Conservation (phyloP, 2,329 filamentous ascomycete genomes). For the Alternaria triticimaculans region DNA sequence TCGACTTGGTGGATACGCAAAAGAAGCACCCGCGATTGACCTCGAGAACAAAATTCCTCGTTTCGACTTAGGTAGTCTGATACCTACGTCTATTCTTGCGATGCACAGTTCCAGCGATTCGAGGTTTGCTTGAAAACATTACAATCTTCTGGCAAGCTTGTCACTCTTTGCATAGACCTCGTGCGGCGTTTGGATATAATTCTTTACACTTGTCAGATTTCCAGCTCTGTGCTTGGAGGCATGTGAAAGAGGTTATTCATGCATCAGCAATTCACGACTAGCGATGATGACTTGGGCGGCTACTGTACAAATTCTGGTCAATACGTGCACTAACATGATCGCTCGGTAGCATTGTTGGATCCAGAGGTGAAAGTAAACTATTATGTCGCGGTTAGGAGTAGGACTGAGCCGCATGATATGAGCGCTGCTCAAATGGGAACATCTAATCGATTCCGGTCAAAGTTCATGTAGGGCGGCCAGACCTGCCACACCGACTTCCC, state of each 20-base stretch:
- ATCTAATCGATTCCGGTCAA: neutral
- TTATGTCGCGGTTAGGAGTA: neutral
- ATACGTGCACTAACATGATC: neutral
- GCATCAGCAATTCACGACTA: neutral
- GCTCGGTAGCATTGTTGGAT: neutral
- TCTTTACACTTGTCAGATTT: neutral
- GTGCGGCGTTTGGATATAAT: neutral
- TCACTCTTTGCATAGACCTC: neutral
- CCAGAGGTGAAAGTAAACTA: neutral
- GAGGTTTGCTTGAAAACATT: neutral
- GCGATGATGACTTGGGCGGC: neutral
- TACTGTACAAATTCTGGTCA: neutral
- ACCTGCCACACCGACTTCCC: neutral
- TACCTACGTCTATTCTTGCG: neutral
- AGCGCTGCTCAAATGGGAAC: neutral
- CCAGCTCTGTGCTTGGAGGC: neutral
- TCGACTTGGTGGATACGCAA: neutral
- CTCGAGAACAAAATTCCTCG: neutral
- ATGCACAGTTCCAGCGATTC: neutral
- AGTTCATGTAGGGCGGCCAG: neutral
- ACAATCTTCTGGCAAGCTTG: neutral
- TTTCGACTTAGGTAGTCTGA: neutral
- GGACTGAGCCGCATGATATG: neutral
- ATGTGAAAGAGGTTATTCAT: neutral
- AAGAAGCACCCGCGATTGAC: neutral